Evolutionary conservation across 75 land plant species (phyloP), one percentile per base, ranked within the genome.

Genomic region (Adiantum capillusveneris): DNA sequence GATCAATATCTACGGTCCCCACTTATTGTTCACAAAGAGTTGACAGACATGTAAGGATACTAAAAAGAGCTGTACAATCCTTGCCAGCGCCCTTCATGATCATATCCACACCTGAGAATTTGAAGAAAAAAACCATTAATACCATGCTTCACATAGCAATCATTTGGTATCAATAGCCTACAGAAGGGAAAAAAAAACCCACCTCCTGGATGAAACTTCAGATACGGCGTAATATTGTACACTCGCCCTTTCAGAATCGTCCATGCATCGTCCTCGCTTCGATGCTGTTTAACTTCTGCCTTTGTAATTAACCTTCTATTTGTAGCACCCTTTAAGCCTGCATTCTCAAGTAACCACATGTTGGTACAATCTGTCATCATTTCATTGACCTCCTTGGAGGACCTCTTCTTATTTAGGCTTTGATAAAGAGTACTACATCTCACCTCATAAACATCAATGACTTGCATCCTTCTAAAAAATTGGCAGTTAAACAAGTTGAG

Each of bases 121-220:
- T 9, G 16, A 7, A 56, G 18, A n/a, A n/a, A n/a, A 27, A 29
- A 18, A 56, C 29, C 57, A 39, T 37, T n/a, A 19, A 22, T 31
- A 2, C 22, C 24, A 25, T 25, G 31, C 22, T 42, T 46, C 14
- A 31, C 31, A n/a, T 6, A 19, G 24, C 17, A 16, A 19, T n/a
- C n/a, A n/a, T n/a, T n/a, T n/a, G n/a, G n/a, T n/a, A n/a, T n/a
- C n/a, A n/a, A n/a, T n/a, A n/a, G n/a, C n/a, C n/a, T n/a, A n/a
- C n/a, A n/a, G n/a, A n/a, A n/a, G n/a, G n/a, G n/a, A n/a, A n/a
- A 21, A 24, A 25, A 21, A 69, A 34, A 34, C 37, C 37, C 68
- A 91, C 98, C 98, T 83, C 98, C 98, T 44, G 98, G 98, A 58
- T 93, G 98, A 75, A 88, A 93, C 51, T 84, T 90, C 75, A 89